A percentile compares a stretch with the other conserved stretches of the same genome.
Evolutionary conservation across 1,139 yeast genomes (phyloP).

Genomic region (Groenewaldozyma sp.): DNA sequence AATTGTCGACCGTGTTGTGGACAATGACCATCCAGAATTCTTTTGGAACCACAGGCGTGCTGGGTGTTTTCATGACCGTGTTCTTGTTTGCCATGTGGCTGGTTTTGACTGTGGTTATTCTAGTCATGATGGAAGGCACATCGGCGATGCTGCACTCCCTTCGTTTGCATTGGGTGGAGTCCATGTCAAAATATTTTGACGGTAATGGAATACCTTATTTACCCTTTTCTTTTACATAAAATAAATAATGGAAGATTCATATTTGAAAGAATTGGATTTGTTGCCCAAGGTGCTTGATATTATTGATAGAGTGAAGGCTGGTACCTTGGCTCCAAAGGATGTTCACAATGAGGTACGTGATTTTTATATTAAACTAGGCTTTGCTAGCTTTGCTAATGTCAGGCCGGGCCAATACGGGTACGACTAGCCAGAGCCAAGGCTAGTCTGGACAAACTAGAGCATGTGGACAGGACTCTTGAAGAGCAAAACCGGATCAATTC

Average conservation of each 20-base stretch:
- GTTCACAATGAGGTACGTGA: conserved; percentile 18
- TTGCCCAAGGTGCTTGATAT: conserved; percentile 19
- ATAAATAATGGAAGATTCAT: not conserved
- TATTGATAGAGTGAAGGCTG: conserved; percentile 16
- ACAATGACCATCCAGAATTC: conserved; percentile 86
- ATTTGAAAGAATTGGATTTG: conserved; percentile 17
- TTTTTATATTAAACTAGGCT: not conserved
- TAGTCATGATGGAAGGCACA: conserved; percentile 97
- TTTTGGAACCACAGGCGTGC: conserved; percentile 60
- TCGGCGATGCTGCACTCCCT: conserved; percentile 97
- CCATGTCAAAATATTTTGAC: conserved; percentile 95
- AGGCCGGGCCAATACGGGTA: conserved; percentile 23
- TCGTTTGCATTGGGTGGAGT: conserved; percentile 98
- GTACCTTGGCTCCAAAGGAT: conserved; percentile 18
- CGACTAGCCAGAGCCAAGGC: conserved; percentile 16
- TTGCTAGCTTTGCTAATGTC: not conserved
- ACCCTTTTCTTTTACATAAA: conserved; percentile 54
- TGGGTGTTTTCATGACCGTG: conserved; percentile 67
- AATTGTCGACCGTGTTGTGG: conserved; percentile 91
- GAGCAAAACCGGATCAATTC: conserved; percentile 10
- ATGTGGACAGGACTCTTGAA: conserved; percentile 16
- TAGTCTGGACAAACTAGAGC: conserved; percentile 13
- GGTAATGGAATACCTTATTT: conserved; percentile 89
- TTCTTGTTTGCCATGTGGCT: conserved; percentile 92
- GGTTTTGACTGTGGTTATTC: conserved; percentile 74